phyloP scores from a whole-genome alignment of 441 rosid genomes.

The Dalechampia spathulata region DNA sequence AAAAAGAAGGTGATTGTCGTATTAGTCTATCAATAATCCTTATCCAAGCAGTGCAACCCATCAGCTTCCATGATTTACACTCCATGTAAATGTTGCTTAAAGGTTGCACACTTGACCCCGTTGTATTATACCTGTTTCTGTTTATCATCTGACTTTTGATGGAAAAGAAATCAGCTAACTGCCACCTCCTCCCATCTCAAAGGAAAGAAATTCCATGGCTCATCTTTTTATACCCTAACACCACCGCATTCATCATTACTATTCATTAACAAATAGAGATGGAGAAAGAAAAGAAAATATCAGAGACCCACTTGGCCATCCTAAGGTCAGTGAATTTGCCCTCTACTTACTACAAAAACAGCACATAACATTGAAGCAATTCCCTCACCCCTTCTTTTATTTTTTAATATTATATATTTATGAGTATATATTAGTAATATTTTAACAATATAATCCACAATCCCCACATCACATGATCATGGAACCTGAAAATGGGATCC shows the following conservation, averaged over 20 bases:
- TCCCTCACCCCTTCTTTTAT: too few relatives aligned
- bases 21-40: too few relatives aligned
- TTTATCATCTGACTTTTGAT: too few relatives aligned
- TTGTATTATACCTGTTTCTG: constrained; percentile 29
- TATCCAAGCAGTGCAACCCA: constrained; percentile 18
- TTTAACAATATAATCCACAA: not conserved
- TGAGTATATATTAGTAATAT: too few relatives aligned
- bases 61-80: constrained; percentile 36
- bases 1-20: too few relatives aligned
- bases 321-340: constrained; percentile 20
- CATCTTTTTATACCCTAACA: not conserved
- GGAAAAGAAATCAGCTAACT: constrained; percentile 28
- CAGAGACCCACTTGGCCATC: constrained; percentile 47
- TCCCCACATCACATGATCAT: constrained; percentile 32
- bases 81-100: constrained; percentile 70
- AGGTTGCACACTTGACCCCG: constrained; percentile 18
- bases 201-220: constrained; percentile 31
- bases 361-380: not conserved
- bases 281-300: not conserved
- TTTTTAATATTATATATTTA: too few relatives aligned
- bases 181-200: constrained; percentile 35
- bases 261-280: not conserved
- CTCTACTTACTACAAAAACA: constrained; percentile 14
- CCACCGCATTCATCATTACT: not conserved
- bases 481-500: constrained; percentile 54